Conservation (phyloP, 2,329 filamentous ascomycete genomes). For the Venturia aucupariae region DNA sequence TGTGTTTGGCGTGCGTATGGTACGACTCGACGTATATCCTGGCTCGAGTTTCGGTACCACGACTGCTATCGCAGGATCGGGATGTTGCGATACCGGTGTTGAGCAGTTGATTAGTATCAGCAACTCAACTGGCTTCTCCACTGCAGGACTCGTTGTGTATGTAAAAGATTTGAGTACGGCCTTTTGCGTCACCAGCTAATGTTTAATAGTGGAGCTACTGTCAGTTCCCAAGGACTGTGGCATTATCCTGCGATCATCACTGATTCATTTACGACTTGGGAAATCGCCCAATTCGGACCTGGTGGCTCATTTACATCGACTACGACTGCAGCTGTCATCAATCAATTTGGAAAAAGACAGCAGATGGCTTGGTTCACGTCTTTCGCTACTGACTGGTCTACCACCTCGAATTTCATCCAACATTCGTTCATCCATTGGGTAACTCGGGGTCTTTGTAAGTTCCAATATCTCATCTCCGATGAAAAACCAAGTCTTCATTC, state of each 20-base stretch:
- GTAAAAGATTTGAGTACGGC: neutral
- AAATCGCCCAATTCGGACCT: constrained; percentile 42
- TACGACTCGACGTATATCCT: constrained; percentile 45
- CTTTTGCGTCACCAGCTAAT: neutral
- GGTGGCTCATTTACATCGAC: constrained; percentile 25
- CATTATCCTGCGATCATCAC: constrained; percentile 46
- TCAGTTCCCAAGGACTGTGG: constrained; percentile 42
- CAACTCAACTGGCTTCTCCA: constrained; percentile 41
- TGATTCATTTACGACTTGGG: constrained; percentile 37
- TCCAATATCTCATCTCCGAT: neutral
- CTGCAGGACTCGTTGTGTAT: constrained; percentile 37
- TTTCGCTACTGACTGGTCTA: constrained; percentile 37
- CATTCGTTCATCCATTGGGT: constrained; percentile 50
- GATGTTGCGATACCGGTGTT: constrained; percentile 40
- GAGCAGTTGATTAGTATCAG: constrained; percentile 44
- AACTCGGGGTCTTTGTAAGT: constrained; percentile 38
- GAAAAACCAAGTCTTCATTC: no score
- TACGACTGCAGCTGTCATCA: constrained; percentile 46
- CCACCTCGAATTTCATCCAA: constrained; percentile 45
- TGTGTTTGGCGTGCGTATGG: constrained; percentile 46
- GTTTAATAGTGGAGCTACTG: constrained; percentile 30
- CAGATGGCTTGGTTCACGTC: constrained; percentile 49
- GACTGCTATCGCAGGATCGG: constrained; percentile 25
- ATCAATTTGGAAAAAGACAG: constrained; percentile 42
- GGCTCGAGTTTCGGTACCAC: constrained; percentile 32